Evolutionary conservation across 768 basidiomycete species (phyloP).

Genomic region (Pisolithus sp.): DNA sequence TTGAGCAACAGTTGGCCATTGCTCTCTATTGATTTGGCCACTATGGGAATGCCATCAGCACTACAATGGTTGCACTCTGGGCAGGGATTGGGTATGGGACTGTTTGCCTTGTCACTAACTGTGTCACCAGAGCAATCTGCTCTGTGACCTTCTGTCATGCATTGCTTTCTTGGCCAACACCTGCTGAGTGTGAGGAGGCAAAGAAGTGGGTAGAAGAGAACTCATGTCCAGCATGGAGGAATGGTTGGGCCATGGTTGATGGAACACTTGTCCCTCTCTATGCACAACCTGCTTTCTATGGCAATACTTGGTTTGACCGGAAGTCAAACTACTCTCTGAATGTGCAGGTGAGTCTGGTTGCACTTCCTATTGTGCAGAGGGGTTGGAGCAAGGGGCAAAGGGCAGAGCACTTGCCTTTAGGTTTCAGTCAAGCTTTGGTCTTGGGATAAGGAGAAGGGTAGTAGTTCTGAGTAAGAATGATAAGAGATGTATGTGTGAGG

Average conservation of each 20-base stretch:
- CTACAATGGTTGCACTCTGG: constrained; percentile 31
- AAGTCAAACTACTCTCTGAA: constrained; percentile 1
- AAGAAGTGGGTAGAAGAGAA: constrained; percentile 32
- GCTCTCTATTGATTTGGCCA: constrained; percentile 36
- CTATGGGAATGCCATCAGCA: constrained; percentile 32
- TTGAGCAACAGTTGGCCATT: constrained; percentile 29
- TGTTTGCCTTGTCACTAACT: constrained; percentile 19
- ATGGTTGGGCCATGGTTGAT: constrained; percentile 36
- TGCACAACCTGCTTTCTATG: constrained; percentile 14
- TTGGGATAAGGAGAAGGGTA: too few relatives aligned
- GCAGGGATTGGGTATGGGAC: constrained; percentile 31
- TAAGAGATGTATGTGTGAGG: too few relatives aligned
- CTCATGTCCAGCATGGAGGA: constrained; percentile 30
- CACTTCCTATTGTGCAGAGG: too few relatives aligned
- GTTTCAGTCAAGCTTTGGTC: too few relatives aligned
- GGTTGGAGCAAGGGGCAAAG: too few relatives aligned
- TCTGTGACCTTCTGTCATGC: too few relatives aligned
- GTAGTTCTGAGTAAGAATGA: too few relatives aligned
- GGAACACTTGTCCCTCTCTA: constrained; percentile 33
- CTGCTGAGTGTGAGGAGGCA: constrained; percentile 31
- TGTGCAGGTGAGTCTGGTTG: constrained; percentile 1
- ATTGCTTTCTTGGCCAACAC: constrained; percentile 24
- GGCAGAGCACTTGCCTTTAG: too few relatives aligned
- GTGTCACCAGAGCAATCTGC: constrained; percentile 30
- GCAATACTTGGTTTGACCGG: constrained; percentile 28